These are phyloP conservation scores for Yarrowia alimentaria DNA, from an alignment of 805 yeast genomes.

Conservation along the genomic window DNA sequence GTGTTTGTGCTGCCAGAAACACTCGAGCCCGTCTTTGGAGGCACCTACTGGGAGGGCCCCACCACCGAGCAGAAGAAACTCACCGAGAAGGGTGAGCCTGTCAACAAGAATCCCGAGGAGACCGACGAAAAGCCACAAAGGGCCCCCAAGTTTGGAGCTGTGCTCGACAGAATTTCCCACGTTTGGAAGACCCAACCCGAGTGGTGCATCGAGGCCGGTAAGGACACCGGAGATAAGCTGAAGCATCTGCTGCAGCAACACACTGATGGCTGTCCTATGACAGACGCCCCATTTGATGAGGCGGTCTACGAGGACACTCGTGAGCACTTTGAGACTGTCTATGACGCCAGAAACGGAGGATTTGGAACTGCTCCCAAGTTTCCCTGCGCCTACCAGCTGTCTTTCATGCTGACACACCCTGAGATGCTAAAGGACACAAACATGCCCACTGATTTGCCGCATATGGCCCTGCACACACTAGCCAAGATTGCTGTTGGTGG, in stretches of 20 bases:
- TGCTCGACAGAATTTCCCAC: constrained; percentile 36
- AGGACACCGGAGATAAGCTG: constrained; percentile 33
- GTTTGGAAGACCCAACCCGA: constrained; percentile 39
- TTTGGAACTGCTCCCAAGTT: constrained; percentile 43
- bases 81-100: constrained; percentile 8
- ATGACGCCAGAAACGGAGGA: constrained; percentile 39
- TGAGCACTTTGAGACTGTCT: constrained; percentile 35
- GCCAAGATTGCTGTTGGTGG: constrained; percentile 40
- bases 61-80: constrained; percentile 29
- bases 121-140: constrained; percentile 18
- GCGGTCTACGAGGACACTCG: constrained; percentile 32
- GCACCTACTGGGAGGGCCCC: constrained; percentile 44
- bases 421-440: constrained; percentile 19
- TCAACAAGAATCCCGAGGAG: constrained; percentile 5
- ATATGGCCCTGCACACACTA: constrained; percentile 37
- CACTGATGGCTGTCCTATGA: constrained; percentile 28
- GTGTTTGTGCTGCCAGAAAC: constrained; percentile 41
- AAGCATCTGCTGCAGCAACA: constrained; percentile 34
- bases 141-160: constrained; percentile 36
- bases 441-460: constrained; percentile 29
- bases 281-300: constrained; percentile 23
- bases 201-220: constrained; percentile 37
- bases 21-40: constrained; percentile 42
- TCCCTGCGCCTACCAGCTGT: constrained; percentile 38
- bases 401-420: constrained; percentile 31